Evolutionary conservation across 495 filamentous ascomycete species (phyloP), one percentile per base, ranked within the genome.

Genomic region (Lasiosphaeria miniovina): DNA sequence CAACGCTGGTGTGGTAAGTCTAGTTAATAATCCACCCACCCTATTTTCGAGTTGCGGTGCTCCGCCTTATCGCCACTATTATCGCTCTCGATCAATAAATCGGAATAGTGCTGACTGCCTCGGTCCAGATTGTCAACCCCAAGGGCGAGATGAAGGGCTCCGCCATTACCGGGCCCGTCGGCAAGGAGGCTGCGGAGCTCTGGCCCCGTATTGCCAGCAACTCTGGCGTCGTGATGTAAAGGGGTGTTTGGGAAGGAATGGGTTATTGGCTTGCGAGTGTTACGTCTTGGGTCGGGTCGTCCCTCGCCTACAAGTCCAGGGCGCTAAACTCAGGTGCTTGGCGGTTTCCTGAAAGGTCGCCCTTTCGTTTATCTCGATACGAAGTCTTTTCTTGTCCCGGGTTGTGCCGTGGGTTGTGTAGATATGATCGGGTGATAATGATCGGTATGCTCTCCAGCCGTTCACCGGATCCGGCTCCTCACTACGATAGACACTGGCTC

Each of bases 61-160:
- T 5, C 43, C 0, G 8, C 5, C 15, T 14, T 14, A 0, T 46
- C 43, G 12, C 11, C 8, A 11, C 43, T n/a, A 46, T 2, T 9
- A n/a, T n/a, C 43, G 43, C 4, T 11, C 4, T n/a, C 12, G 8
- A 7, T 5, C 1, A 5, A n/a, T 11, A 14, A n/a, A 14, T 11
- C 11, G 43, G 12, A 11, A 5, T 11, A 2, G 7, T 46, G 67
- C 14, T 56, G 36, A 57, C 59, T 33, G 8, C 10, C 24, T 4
- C 35, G 33, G 14, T 58, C 52, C 73, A 96, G 92, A 99, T 98
- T 73, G 95, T 99, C 84, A 99, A 99, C 85, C 91, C 92, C 79
- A 99, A 99, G 88, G 94, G 94, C 81, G 94, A 99, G 84, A 99
- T 99, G 94, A 99, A 99, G 87, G 94, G 94, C 74, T 96, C 90